Evolutionary conservation across 108 stramenopile species (phyloP).

Genomic region (Skeletonema costatum): DNA sequence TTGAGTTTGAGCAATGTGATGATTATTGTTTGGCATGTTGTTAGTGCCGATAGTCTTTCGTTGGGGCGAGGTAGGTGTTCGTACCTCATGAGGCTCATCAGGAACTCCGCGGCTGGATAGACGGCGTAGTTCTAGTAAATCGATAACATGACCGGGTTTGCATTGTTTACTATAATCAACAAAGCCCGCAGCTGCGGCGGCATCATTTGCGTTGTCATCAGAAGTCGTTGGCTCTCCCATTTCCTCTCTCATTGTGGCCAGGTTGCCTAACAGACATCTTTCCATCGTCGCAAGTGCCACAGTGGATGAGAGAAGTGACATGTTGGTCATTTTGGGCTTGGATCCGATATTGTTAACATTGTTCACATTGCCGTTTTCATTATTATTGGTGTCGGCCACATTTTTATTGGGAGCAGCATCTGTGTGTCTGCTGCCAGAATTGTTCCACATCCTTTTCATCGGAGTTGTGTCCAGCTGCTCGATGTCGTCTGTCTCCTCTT

Average conservation of each 20-base stretch:
- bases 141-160: slow-evolving; percentile 53
- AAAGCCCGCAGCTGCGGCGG: neutral
- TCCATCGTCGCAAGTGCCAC: slow-evolving; percentile 41
- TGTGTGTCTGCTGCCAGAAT: neutral
- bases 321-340: slow-evolving; percentile 26
- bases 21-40: neutral
- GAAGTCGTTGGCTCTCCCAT: neutral
- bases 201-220: neutral
- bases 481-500: neutral
- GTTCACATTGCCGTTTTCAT: neutral
- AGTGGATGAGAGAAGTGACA: slow-evolving; percentile 33
- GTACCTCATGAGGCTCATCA: slow-evolving; percentile 52
- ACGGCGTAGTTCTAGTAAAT: slow-evolving; percentile 61
- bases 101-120: slow-evolving; percentile 59
- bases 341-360: neutral
- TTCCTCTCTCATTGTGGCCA: neutral
- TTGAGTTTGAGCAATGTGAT: neutral
- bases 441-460: neutral
- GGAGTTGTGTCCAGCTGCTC: neutral
- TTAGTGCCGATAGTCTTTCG: neutral
- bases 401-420: neutral
- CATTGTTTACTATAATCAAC: slow-evolving; percentile 45
- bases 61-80: neutral
- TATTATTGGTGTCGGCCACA: neutral
- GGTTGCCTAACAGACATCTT: slow-evolving; percentile 28